Evolutionary conservation across 331 rosid species (phyloP), one percentile per base, ranked within the genome.

Genomic region (Prunus yedoensis): DNA sequence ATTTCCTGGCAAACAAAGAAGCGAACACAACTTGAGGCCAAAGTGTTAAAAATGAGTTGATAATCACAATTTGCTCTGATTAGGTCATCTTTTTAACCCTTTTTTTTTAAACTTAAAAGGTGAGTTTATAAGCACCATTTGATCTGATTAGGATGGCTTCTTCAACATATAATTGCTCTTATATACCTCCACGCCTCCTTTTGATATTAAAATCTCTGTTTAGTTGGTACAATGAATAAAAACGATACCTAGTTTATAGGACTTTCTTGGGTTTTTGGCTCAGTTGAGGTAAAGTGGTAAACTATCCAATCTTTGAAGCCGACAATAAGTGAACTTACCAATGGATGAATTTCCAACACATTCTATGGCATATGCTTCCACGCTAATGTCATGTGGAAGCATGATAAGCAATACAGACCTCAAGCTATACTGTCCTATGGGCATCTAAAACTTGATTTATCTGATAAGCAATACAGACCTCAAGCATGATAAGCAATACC

Each of bases 1-100:
- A 95, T 90, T 87, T 95, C 99, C 97, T 94, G 72, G 61, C 27
- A 78, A 4, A 70, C 3, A 41, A 66, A 74, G 15, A 46, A 32
- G 10, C 14, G 71, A 35, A 50, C 49, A 59, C 16, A 62, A 13
- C 47, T 14, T 56, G 2, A 38, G 15, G 25, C n/a, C 25, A 14
- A 38, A 69, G 17, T 8, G 25, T 20, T 11, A 32, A 47, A 63
- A 10, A 13, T 14, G 5, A 65, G 25, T 7, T 12, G 43, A 32
- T 15, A 23, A 21, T 0, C 4, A 35, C 8, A 7, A 35, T 6
- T 35, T 35, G 41, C 8, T 35, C 1, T 5, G 1, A 5, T 35
- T 35, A 35, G 41, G 41, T 35, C 8, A 5, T 17, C 20, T 49
- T 30, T 18, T 45, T 21, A 11, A 18, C 13, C 2, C 2, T 1